Conservation (phyloP, 805 yeast species). For the Candida sakaeoensis region DNA sequence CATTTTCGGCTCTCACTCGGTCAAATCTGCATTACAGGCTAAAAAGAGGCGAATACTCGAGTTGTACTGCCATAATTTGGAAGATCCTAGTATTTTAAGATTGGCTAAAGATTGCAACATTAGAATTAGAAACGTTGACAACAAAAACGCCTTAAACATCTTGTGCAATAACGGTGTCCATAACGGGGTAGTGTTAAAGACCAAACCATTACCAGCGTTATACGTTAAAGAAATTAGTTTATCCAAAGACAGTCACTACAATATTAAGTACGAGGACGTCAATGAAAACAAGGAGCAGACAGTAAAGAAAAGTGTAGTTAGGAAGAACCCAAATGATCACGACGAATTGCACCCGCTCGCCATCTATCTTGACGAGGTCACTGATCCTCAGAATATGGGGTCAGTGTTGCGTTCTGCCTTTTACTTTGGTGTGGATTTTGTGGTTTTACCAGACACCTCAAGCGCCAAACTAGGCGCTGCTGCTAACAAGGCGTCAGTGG, state of each 20-base stretch:
- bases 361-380: constrained; percentile 69
- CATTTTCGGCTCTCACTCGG: constrained; percentile 73
- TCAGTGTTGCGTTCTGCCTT: constrained; percentile 78
- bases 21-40: constrained; percentile 62
- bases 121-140: constrained; percentile 28
- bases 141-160: constrained; percentile 53
- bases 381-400: constrained; percentile 87
- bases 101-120: constrained; percentile 44
- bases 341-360: constrained; percentile 52
- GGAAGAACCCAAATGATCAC: not conserved
- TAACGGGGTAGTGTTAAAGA: constrained; percentile 73
- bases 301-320: constrained; percentile 14
- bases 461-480: constrained; percentile 75
- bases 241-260: constrained; percentile 17
- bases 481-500: constrained; percentile 78
- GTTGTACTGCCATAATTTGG: constrained; percentile 45
- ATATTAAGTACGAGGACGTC: constrained; percentile 4
- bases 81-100: constrained; percentile 37
- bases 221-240: constrained; percentile 26
- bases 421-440: constrained; percentile 78
- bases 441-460: constrained; percentile 64
- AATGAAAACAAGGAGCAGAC: constrained; percentile 17
- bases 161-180: constrained; percentile 70
- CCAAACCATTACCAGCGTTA: constrained; percentile 47
- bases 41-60: constrained; percentile 52